A percentile compares a stretch with the other conserved stretches of the same genome.
phyloP scores from a whole-genome alignment of 768 basidiomycete genomes.

The Sutorius australiensis region DNA sequence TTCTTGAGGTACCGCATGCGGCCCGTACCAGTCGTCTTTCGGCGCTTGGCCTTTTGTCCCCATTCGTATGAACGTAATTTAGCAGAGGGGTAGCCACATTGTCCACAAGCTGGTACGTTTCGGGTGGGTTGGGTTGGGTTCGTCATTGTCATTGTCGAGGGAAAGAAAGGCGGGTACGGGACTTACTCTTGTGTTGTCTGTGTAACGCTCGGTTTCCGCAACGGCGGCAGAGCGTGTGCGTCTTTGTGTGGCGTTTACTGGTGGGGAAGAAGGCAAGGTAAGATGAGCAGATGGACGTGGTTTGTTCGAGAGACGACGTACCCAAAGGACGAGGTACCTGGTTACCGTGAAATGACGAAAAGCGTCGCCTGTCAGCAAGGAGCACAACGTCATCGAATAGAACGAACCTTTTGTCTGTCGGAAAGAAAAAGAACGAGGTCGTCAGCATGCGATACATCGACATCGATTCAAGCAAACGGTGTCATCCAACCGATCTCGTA shows the following conservation, averaged over 20 bases:
- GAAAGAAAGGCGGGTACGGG: too few species aligned
- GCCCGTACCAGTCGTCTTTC: constrained; percentile 99
- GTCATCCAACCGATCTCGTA: constrained; percentile 32
- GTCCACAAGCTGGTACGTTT: constrained; percentile 72
- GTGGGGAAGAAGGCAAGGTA: not conserved
- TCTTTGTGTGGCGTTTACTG: constrained; percentile 96
- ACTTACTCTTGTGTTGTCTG: constrained; percentile 95
- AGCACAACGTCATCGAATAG: not conserved
- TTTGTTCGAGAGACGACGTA: constrained; percentile 39
- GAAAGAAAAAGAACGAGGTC: constrained; percentile 10
- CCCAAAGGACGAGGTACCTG: constrained; percentile 97
- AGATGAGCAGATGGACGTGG: not conserved
- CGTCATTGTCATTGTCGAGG: too few species aligned
- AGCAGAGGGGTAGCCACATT: constrained; percentile 95
- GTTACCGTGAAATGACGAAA: constrained; percentile 12
- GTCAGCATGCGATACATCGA: constrained; percentile 14
- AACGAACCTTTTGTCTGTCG: constrained; percentile 80
- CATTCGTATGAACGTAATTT: constrained; percentile 96
- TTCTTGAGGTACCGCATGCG: constrained; percentile 91
- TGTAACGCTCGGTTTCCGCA: constrained; percentile 96
- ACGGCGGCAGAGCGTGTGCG: constrained; percentile 95
- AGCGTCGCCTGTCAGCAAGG: constrained; percentile 10
- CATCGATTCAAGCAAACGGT: not conserved
- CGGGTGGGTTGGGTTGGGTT: too few species aligned
- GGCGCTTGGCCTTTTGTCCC: constrained; percentile 98